Conservation (phyloP, 768 basidiomycete species). For the Arthromyces matolae region DNA sequence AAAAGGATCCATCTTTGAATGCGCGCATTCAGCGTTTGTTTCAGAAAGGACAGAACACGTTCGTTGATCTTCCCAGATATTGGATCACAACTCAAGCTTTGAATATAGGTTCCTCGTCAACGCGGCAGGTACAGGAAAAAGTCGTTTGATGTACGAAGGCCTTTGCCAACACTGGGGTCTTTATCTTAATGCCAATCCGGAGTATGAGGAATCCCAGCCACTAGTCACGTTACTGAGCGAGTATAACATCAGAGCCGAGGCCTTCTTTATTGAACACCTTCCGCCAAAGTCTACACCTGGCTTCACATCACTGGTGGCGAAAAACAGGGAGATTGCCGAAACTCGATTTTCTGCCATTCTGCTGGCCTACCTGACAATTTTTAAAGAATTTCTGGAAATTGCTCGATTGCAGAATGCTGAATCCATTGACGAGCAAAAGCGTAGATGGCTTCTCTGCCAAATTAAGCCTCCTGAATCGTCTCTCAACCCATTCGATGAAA, state of each 20-base stretch:
- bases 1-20: neutral
- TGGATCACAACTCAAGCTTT: neutral
- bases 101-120: conserved; percentile 1
- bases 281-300: neutral
- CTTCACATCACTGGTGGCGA: neutral
- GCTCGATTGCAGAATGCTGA: neutral
- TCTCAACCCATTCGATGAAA: no score
- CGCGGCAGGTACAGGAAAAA: conserved; percentile 3
- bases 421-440: neutral
- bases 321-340: neutral
- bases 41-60: neutral
- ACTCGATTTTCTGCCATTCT: neutral
- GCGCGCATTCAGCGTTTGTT: neutral
- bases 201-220: neutral
- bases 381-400: neutral
- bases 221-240: neutral
- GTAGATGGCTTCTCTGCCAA: neutral
- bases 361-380: neutral
- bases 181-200: conserved; percentile 1
- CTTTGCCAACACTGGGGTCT: conserved; percentile 9
- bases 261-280: neutral
- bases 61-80: neutral
- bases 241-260: neutral
- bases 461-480: no score
- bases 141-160: conserved; percentile 6